A percentile compares a stretch with the other conserved stretches of the same genome.
phyloP scores from a whole-genome alignment of 1,284 basidiomycete species.

The Pholiota adiposa region DNA sequence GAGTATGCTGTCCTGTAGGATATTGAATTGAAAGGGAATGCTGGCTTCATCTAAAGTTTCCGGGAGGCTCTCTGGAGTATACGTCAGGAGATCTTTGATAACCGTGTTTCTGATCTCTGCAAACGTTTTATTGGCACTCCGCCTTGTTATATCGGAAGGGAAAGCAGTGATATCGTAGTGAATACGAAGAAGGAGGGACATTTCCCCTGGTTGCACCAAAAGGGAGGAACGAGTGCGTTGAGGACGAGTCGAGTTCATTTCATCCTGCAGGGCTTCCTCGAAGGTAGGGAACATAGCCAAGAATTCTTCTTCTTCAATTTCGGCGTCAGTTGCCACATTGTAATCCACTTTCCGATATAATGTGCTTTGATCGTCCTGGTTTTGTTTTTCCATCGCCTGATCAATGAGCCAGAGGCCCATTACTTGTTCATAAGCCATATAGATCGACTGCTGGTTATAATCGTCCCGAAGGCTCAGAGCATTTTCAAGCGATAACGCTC shows the following conservation, averaged over 20 bases:
- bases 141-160: not conserved
- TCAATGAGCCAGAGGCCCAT: constrained; percentile 86
- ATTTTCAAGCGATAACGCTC: constrained; percentile 53
- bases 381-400: constrained; percentile 70
- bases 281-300: constrained; percentile 84
- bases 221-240: constrained; percentile 17
- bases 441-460: constrained; percentile 39
- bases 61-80: constrained; percentile 36
- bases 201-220: constrained; percentile 32
- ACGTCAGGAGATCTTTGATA: constrained; percentile 37
- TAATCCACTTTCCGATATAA: constrained; percentile 79
- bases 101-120: constrained; percentile 29
- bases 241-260: constrained; percentile 8
- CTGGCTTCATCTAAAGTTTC: constrained; percentile 54
- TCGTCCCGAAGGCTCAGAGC: constrained; percentile 36
- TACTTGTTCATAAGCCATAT: constrained; percentile 71
- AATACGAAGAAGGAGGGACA: constrained; percentile 38
- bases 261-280: constrained; percentile 58
- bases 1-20: constrained; percentile 42
- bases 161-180: constrained; percentile 37
- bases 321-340: constrained; percentile 69
- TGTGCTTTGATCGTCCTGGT: constrained; percentile 68
- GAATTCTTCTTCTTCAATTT: constrained; percentile 84
- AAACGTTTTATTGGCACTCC: constrained; percentile 8
- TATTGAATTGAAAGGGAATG: constrained; percentile 49